phyloP scores from a whole-genome alignment of 2,329 filamentous ascomycete species.

The Fusarium paranaense region DNA sequence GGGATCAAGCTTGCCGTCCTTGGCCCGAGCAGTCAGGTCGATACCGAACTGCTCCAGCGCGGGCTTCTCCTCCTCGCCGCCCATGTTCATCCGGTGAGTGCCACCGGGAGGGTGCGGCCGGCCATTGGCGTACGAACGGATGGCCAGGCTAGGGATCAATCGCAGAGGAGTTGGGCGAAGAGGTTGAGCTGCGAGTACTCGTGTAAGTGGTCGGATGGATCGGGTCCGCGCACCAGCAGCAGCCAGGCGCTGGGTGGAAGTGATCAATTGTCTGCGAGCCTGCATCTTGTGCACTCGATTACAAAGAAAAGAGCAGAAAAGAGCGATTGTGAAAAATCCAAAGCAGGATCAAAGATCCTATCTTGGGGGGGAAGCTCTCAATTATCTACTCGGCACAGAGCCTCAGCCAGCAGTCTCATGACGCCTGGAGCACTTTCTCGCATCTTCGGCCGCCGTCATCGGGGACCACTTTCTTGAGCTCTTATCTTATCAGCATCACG shows the following conservation, averaged over 20 bases:
- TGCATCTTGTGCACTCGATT: slow-evolving; percentile 50
- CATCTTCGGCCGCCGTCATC: slow-evolving; percentile 50
- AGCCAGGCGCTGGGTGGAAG: slow-evolving; percentile 51
- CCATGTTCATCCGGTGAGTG: slow-evolving; percentile 92
- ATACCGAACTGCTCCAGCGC: slow-evolving; percentile 92
- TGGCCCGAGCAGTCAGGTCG: slow-evolving; percentile 87
- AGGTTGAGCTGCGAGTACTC: slow-evolving; percentile 38
- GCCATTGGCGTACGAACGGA: slow-evolving; percentile 74
- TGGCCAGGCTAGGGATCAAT: slow-evolving; percentile 54
- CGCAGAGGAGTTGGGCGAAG: slow-evolving; percentile 37
- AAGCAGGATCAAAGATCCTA: slow-evolving; percentile 13
- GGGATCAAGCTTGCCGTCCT: slow-evolving; percentile 90
- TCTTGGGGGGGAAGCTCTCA: slow-evolving; percentile 12
- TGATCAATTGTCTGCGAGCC: slow-evolving; percentile 54
- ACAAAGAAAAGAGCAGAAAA: slow-evolving; percentile 9
- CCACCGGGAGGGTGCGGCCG: slow-evolving; percentile 89
- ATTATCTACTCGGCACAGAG: slow-evolving; percentile 36
- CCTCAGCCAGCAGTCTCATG: slow-evolving; percentile 40
- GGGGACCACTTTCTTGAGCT: background rate
- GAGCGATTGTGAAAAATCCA: slow-evolving; percentile 5
- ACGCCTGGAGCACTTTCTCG: slow-evolving; percentile 53
- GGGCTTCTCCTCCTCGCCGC: slow-evolving; percentile 80
- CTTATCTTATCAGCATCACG: slow-evolving; percentile 48
- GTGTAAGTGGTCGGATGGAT: slow-evolving; percentile 45
- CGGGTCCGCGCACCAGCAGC: slow-evolving; percentile 47